Percentiles rank a stretch among this genome's conserved stretches.
phyloP scores from a whole-genome alignment of 75 land plant species.

The Pseudotsuga menziesii region DNA sequence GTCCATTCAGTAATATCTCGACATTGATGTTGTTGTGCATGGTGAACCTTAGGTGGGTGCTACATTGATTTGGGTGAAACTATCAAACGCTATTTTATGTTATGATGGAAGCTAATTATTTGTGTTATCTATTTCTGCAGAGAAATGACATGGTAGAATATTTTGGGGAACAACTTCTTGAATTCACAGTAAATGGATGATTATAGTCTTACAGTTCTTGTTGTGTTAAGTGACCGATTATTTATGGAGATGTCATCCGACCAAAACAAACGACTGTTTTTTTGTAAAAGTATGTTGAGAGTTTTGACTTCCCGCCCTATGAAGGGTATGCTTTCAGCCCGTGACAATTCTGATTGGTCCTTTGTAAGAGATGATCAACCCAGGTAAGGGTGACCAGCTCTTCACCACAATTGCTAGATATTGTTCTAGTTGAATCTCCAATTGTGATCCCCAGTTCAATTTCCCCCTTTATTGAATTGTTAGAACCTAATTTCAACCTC shows the following conservation, averaged over 20 bases:
- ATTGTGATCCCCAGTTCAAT: background rate
- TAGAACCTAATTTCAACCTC: background rate
- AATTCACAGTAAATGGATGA: constrained; percentile 62
- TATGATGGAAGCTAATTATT: too few species aligned
- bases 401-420: too few species aligned
- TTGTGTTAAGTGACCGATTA: constrained; percentile 58
- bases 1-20: constrained; percentile 50
- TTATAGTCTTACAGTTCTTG: constrained; percentile 62
- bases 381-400: constrained; percentile 1
- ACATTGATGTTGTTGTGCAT: constrained; percentile 59
- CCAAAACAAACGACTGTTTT: constrained; percentile 54
- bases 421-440: background rate
- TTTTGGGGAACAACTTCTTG: constrained; percentile 60
- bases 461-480: background rate
- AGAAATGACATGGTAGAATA: constrained; percentile 64
- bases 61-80: too few species aligned
- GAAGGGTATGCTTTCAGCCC: constrained; percentile 66
- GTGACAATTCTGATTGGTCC: constrained; percentile 57
- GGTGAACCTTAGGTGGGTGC: constrained; percentile 57
- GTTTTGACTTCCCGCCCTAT: constrained; percentile 51
- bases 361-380: constrained; percentile 59
- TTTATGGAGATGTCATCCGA: constrained; percentile 65
- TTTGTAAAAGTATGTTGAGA: constrained; percentile 49
- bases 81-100: too few species aligned
- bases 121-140: too few species aligned